A percentile compares a stretch with the other conserved stretches of the same genome.
Evolutionary conservation across 257 asterid species (phyloP).

Genomic region (Ballota nigra): DNA sequence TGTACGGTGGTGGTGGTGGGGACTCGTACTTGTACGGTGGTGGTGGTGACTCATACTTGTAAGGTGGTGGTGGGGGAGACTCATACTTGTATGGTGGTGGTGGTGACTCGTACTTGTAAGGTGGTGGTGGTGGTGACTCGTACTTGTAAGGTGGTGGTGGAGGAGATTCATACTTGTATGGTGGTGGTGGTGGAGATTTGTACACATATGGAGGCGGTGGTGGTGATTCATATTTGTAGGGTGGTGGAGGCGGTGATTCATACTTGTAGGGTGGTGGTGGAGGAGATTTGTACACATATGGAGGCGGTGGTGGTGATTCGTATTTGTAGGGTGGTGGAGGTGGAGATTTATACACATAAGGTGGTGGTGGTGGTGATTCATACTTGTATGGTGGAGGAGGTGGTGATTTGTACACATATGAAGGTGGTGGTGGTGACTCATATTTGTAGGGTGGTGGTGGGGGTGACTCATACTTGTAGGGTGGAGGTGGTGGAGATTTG

Average conservation of each 20-base stretch:
- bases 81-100: neutral
- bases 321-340: neutral
- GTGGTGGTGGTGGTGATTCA: neutral
- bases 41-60: neutral
- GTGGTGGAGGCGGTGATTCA: too few species aligned
- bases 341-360: neutral
- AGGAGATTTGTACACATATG: neutral
- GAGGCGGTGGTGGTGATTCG: neutral
- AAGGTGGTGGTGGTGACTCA: too few species aligned
- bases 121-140: too few species aligned
- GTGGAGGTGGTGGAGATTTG: too few species aligned
- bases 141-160: too few species aligned
- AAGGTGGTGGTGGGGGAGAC: neutral
- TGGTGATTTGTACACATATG: neutral
- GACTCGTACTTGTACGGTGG: neutral
- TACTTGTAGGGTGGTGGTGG: neutral
- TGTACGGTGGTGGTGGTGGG: neutral
- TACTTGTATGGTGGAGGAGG: too few species aligned
- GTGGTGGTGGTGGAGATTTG: too few species aligned
- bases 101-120: neutral
- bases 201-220: too few species aligned
- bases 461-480: too few species aligned
- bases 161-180: neutral
- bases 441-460: too few species aligned
- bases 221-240: too few species aligned